A percentile compares a stretch with the other conserved stretches of the same genome.
Evolutionary conservation across 2,329 filamentous ascomycete genomes (phyloP).

Genomic region (Neopestalotiopsis rosae): DNA sequence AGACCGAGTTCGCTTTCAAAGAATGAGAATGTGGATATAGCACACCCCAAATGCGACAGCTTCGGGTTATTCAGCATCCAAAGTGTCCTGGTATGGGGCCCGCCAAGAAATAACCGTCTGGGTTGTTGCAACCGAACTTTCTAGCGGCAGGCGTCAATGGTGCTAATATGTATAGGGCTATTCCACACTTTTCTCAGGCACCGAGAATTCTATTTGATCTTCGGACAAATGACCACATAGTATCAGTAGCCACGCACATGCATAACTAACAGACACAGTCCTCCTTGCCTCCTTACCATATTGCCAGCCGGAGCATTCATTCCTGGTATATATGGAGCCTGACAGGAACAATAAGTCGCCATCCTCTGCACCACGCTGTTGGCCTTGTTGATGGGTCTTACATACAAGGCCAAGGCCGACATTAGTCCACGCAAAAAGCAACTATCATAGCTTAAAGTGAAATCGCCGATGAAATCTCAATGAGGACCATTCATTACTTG

Average conservation of each 20-base stretch:
- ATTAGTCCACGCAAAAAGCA: not conserved
- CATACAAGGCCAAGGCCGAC: not conserved
- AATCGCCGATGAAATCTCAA: not conserved
- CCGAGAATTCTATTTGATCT: too few relatives aligned
- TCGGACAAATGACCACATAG: not conserved
- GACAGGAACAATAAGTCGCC: not conserved
- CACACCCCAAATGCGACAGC: not conserved
- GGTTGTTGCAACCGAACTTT: too few relatives aligned
- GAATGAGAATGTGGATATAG: not conserved
- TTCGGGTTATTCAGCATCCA: too few relatives aligned
- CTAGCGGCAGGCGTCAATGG: too few relatives aligned
- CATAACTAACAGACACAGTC: not conserved
- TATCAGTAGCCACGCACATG: not conserved
- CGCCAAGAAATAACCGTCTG: not conserved
- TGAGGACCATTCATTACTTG: not conserved
- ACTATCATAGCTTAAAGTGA: conserved; percentile 3
- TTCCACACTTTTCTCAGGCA: too few relatives aligned
- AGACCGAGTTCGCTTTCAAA: not conserved
- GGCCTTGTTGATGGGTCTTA: not conserved
- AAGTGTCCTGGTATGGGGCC: not conserved
- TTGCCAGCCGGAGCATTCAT: not conserved
- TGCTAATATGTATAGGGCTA: too few relatives aligned
- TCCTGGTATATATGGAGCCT: not conserved
- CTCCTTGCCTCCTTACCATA: not conserved
- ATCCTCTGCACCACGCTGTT: not conserved